Conservation (phyloP, 352 stramenopile species). For the Phytophthora citrophthora region DNA sequence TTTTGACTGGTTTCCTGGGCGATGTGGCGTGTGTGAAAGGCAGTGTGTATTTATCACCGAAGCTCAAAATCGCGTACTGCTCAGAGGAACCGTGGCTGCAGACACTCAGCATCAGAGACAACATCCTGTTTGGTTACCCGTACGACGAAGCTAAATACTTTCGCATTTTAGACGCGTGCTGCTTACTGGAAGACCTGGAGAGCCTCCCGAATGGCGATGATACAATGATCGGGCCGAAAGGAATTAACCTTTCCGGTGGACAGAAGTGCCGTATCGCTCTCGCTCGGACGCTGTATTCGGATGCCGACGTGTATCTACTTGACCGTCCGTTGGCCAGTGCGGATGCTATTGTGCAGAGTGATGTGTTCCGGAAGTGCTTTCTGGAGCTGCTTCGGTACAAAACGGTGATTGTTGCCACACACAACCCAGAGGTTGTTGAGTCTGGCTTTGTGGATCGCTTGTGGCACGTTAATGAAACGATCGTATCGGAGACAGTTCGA, state of each 20-base stretch:
- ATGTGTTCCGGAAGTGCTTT: constrained; percentile 56
- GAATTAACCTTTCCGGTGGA: constrained; percentile 40
- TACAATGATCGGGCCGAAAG: constrained; percentile 43
- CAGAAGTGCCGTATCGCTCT: constrained; percentile 47
- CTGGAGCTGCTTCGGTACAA: constrained; percentile 47
- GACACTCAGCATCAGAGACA: constrained; percentile 93
- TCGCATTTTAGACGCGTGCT: constrained; percentile 52
- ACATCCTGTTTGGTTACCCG: constrained; percentile 92
- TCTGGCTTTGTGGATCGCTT: constrained; percentile 47
- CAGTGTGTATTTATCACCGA: constrained; percentile 34
- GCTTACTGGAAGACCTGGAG: constrained; percentile 54
- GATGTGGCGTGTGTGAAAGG: constrained; percentile 38
- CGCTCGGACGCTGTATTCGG: constrained; percentile 43
- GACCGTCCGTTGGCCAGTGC: constrained; percentile 41
- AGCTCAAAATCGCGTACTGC: constrained; percentile 66
- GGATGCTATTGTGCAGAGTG: constrained; percentile 44
- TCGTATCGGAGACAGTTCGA: constrained; percentile 30
- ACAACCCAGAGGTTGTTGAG: constrained; percentile 80
- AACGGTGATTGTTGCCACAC: constrained; percentile 89
- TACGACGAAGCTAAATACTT: constrained; percentile 55
- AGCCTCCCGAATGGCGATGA: constrained; percentile 37
- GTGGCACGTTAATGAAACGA: constrained; percentile 31
- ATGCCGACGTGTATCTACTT: constrained; percentile 47
- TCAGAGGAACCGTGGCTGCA: constrained; percentile 93
- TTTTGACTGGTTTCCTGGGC: constrained; percentile 42